phyloP scores from a whole-genome alignment of 2,329 filamentous ascomycete genomes.

The Alternaria infectoria region DNA sequence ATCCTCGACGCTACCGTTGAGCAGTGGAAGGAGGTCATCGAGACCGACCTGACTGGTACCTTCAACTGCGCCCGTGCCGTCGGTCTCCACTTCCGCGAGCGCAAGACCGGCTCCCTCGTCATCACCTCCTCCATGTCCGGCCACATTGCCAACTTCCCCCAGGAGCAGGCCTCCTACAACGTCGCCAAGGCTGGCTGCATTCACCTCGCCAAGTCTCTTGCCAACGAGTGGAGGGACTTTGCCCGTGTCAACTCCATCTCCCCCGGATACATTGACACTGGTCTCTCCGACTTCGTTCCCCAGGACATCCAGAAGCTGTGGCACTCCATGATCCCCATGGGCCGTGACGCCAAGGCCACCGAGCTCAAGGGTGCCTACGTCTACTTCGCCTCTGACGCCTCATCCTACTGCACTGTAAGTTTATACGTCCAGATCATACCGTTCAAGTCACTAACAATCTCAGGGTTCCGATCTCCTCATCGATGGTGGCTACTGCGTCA shows the following conservation, averaged over 20 bases:
- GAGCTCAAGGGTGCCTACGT: constrained; percentile 86
- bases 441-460: constrained; percentile 20
- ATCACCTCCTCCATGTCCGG: constrained; percentile 79
- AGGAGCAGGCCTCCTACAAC: constrained; percentile 63
- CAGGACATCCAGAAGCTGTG: constrained; percentile 74
- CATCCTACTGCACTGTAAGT: constrained; percentile 76
- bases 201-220: constrained; percentile 67
- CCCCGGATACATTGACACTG: constrained; percentile 72
- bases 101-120: constrained; percentile 68
- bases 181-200: constrained; percentile 70
- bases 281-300: constrained; percentile 69
- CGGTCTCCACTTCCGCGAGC: constrained; percentile 77
- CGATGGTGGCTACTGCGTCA: constrained; percentile 72
- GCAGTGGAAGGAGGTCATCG: constrained; percentile 78
- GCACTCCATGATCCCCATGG: constrained; percentile 82
- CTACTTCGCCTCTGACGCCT: constrained; percentile 80
- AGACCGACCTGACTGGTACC: constrained; percentile 85
- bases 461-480: constrained; percentile 70
- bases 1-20: constrained; percentile 73
- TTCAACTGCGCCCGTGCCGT: constrained; percentile 89
- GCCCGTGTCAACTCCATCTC: constrained; percentile 72
- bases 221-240: constrained; percentile 74
- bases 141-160: constrained; percentile 82
- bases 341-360: constrained; percentile 72
- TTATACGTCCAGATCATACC: not conserved